phyloP scores from a whole-genome alignment of 129 eudicot species.

The Arctium minus region DNA sequence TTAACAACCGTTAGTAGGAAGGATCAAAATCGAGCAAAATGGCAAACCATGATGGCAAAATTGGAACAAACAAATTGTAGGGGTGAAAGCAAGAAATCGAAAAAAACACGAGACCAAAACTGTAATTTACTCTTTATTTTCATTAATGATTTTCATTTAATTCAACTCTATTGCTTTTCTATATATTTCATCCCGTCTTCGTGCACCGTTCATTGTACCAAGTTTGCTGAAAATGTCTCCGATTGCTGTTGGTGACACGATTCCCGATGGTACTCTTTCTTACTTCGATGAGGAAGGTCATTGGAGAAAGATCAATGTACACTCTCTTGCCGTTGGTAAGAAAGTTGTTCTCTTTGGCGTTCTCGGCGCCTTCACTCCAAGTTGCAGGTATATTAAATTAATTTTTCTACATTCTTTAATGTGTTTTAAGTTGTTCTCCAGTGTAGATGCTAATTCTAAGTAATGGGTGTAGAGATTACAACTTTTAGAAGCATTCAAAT shows the following conservation, averaged over 20 bases:
- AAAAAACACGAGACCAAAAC: background rate
- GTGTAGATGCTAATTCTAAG: background rate
- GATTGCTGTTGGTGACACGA: conserved; percentile 58
- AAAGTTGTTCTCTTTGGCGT: conserved; percentile 81
- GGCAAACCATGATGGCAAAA: too few species aligned
- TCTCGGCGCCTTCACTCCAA: conserved; percentile 92
- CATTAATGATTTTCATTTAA: background rate
- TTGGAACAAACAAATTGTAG: too few species aligned
- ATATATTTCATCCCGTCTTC: background rate
- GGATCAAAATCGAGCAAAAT: background rate
- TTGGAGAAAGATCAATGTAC: conserved; percentile 55
- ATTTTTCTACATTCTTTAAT: background rate
- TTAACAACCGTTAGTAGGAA: background rate
- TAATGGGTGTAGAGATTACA: background rate
- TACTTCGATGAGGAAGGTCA: conserved; percentile 61
- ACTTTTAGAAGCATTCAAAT: background rate
- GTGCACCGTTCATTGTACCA: background rate
- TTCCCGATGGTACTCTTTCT: conserved; percentile 70
- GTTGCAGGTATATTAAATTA: conserved; percentile 56
- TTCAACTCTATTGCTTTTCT: background rate
- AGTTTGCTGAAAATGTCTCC: conserved; percentile 50
- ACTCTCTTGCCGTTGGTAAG: conserved; percentile 82
- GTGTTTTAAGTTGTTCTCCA: background rate
- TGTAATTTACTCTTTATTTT: too few species aligned
- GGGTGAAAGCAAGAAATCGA: background rate